Base-by-base conservation (phyloP, 2,329 filamentous ascomycete genomes). In the Diaporthe amygdali region DNA sequence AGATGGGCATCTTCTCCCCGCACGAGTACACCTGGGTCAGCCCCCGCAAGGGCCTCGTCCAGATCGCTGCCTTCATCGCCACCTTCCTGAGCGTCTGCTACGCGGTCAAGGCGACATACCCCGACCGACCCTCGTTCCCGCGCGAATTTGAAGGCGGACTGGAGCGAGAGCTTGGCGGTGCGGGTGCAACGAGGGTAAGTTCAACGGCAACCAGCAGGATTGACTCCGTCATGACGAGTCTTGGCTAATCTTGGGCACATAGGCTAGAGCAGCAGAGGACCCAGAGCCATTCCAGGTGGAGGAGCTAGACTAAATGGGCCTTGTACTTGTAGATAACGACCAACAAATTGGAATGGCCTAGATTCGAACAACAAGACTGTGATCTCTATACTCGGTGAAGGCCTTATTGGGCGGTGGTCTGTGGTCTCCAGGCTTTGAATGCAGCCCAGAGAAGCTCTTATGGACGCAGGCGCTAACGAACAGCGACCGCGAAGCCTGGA, bases 11-110 rank as follows among this genome's bases (percentile, higher is more conserved):
- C 75, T 96, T 99, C 84, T 93, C 94, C 64, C 91, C 94, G 2
- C 91, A 96, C 81, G 92, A 95, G 78, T 98, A 99, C 85, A 96
- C 91, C 69, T 96, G 96, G 87, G 86, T 87, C 54, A 92, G 89
- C 63, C 86, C 95, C 20, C 89, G 89, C 74, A 95, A 92, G 79
- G 94, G 90, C 71, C 80, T 91, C 44, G 78, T 91, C 72, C 91
- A 94, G 83, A 82, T 95, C 74, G 92, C 90, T 71, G 84, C 84
- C 74, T 95, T 95, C 79, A 82, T 95, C 54, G 85, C 84, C 27
- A 83, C 85, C 68, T 88, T 94, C 75, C 79, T 94, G 41, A 86
- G 87, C 63, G 81, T 95, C 67, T 89, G 87, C 81, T 94, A 91
- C 71, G 84, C 89, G 39, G 90, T 97, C 59, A 91, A 89, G 78